Conservation (phyloP, 306 rosid genomes). For the Boehmeria nivea region DNA sequence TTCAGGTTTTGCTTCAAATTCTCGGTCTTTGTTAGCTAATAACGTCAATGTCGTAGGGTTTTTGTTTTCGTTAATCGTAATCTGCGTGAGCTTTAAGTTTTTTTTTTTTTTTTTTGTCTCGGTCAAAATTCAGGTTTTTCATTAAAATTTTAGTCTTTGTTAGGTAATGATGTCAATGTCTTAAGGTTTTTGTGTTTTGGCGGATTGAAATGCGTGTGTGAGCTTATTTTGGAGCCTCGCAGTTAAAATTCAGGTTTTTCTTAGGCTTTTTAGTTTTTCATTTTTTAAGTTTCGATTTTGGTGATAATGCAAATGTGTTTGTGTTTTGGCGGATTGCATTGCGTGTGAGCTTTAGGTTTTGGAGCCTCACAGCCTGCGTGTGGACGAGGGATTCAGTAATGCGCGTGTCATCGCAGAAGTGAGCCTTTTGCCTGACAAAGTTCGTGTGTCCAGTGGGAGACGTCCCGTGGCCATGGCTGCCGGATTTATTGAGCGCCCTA, state of each 20-base stretch:
- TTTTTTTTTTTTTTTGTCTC: background rate
- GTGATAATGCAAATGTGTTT: background rate
- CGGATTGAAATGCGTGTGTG: too few relatives aligned
- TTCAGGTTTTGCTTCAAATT: conserved; percentile 49
- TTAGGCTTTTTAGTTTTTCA: background rate
- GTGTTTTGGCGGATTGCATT: background rate
- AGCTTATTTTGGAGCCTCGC: too few relatives aligned
- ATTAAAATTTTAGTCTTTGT: background rate
- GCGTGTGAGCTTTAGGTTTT: conserved; percentile 45
- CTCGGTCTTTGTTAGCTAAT: too few relatives aligned
- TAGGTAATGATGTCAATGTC: too few relatives aligned
- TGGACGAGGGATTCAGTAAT: conserved; percentile 86
- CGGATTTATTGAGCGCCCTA: conserved; percentile 66
- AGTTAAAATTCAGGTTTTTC: background rate
- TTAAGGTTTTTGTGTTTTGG: too few relatives aligned
- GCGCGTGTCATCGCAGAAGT: conserved; percentile 74
- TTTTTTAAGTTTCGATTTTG: background rate
- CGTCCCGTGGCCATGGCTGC: conserved; percentile 96
- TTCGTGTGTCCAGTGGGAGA: conserved; percentile 79
- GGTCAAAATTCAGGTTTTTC: conserved; percentile 86
- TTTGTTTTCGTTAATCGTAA: too few relatives aligned
- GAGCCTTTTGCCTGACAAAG: conserved; percentile 86
- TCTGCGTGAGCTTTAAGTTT: too few relatives aligned
- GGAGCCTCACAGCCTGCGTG: conserved; percentile 87
- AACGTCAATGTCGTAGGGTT: too few relatives aligned